phyloP scores from a whole-genome alignment of 2,329 filamentous ascomycete species.

The Oidium heveae region DNA sequence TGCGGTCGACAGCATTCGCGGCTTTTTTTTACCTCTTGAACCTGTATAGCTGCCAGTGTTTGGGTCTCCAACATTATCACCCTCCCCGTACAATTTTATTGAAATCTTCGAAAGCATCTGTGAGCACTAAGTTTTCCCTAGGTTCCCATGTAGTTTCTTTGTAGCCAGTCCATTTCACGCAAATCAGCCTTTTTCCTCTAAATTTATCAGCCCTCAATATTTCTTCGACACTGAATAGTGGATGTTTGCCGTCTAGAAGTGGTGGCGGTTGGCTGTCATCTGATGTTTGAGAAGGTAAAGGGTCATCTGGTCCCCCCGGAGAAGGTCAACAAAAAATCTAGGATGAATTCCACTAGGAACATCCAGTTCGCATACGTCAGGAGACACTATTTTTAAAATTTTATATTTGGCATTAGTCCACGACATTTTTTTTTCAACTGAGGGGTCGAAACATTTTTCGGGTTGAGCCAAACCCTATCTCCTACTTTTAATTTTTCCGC shows the following conservation, averaged over 20 bases:
- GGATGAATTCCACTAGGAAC: too few species aligned
- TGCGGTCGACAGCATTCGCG: too few species aligned
- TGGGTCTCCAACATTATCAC: too few species aligned
- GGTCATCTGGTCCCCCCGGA: background rate
- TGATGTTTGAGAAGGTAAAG: background rate
- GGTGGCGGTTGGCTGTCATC: background rate
- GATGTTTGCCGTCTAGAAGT: background rate
- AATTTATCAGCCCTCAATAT: background rate
- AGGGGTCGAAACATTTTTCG: background rate
- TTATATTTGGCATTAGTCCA: background rate
- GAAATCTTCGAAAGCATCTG: too few species aligned
- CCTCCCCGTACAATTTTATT: too few species aligned
- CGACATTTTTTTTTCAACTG: background rate
- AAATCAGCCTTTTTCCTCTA: background rate
- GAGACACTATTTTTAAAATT: background rate
- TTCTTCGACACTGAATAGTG: background rate
- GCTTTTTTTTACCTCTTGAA: too few species aligned
- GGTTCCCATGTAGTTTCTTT: too few species aligned
- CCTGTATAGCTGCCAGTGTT: too few species aligned
- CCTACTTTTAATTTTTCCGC: background rate
- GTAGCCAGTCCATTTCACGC: background rate
- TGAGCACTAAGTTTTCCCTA: too few species aligned
- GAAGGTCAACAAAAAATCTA: background rate
- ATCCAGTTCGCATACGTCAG: background rate
- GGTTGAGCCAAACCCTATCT: background rate